Evolutionary conservation across 495 filamentous ascomycete species (phyloP), one percentile per base, ranked within the genome.

Genomic region (Amniculicola lignicola): DNA sequence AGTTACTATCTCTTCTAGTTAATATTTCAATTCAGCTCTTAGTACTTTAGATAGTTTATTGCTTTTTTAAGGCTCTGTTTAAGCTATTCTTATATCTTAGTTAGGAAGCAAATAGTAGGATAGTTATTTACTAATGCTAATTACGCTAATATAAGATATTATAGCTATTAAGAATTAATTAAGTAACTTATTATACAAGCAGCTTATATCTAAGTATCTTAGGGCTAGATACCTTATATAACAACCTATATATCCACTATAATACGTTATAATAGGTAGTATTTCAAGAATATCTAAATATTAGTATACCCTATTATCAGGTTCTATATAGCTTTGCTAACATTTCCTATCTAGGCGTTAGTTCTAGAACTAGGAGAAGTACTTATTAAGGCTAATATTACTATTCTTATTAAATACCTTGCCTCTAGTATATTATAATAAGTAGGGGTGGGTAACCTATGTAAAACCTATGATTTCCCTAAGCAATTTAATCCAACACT

Each of bases 301-400:
- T n/a, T n/a, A n/a, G n/a, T n/a, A n/a, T n/a, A n/a, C n/a, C n/a
- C n/a, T n/a, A n/a, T n/a, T n/a, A n/a, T n/a, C n/a, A n/a, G n/a
- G 48, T 74, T 74, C 64, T 75, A 64, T 22, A 74, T 28, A 28
- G 67, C 55, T 54, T 72, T 68, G n/a, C 64, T 69, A 39, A 75
- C 59, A 28, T 74, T 58, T 33, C 54, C 54, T 58, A 42, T n/a
- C n/a, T 54, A 35, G 25, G 45, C 21, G 15, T 44, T 54, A 54
- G 22, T 45, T 33, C 12, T 4, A 28, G 19, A 31, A 11, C 22
- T 27, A 9, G 29, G 10, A 45, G 14, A 3, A 22, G n/a, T 23
- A 43, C 21, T n/a, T n/a, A n/a, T n/a, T n/a, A n/a, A n/a, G n/a
- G 38, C 19, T 5, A 6, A 51, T 33, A 22, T 46, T 35, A 52